Evolutionary conservation across 139 green algal genomes (phyloP).

Genomic region (Tetradesmus obliquus): DNA sequence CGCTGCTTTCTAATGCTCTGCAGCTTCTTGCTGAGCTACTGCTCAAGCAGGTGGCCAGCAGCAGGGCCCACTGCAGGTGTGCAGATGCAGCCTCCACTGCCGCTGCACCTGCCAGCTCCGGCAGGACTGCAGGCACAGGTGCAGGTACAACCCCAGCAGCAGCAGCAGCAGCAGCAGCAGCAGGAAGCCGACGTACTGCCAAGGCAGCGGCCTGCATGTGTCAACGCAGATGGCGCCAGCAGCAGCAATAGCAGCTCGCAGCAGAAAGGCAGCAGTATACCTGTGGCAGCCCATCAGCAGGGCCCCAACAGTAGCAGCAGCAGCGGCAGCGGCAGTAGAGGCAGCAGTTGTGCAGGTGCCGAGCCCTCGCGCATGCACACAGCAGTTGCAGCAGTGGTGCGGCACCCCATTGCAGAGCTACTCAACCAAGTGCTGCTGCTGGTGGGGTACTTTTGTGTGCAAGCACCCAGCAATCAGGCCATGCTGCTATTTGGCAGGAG

Average conservation of each 20-base stretch:
- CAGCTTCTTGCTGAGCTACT: slow-evolving; percentile 63
- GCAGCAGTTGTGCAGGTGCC: background rate
- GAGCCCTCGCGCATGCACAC: background rate
- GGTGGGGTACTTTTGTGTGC: slow-evolving; percentile 59
- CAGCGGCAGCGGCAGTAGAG: background rate
- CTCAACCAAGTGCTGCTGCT: slow-evolving; percentile 70
- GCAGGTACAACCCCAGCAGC: background rate
- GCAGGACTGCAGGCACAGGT: background rate
- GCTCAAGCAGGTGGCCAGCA: slow-evolving; percentile 56
- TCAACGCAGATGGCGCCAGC: too few relatives aligned
- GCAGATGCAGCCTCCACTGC: background rate
- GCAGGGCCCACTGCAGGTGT: background rate
- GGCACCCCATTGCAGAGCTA: slow-evolving; percentile 53
- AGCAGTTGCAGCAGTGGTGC: background rate
- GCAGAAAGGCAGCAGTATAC: background rate
- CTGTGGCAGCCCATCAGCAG: background rate
- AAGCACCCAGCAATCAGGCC: slow-evolving; percentile 48
- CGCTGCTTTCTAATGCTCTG: slow-evolving; percentile 59
- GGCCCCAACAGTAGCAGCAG: background rate
- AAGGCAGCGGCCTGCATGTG: background rate
- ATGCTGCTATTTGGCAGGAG: slow-evolving; percentile 70
- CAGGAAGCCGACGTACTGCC: background rate
- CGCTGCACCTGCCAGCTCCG: background rate
- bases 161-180: background rate
- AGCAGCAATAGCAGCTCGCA: background rate